Evolutionary conservation across 495 filamentous ascomycete species (phyloP).

Genomic region (Geoglossum glabrum): DNA sequence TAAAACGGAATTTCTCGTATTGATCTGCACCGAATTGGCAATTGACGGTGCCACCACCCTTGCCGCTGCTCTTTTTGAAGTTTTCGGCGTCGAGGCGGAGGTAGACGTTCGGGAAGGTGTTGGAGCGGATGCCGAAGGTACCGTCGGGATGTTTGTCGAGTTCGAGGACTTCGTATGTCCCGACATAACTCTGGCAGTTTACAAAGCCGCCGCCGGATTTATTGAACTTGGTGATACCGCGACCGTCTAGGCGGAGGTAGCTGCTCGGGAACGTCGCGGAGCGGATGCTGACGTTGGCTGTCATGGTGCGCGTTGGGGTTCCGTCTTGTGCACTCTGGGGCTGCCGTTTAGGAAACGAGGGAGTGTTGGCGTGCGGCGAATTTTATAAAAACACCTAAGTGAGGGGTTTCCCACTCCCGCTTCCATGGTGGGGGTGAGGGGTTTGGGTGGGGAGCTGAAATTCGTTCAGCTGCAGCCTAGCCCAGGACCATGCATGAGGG

Average conservation of each 20-base stretch:
- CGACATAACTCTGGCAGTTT: neutral
- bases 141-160: neutral
- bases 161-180: neutral
- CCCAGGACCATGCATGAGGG: too few relatives aligned
- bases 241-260: neutral
- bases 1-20: neutral
- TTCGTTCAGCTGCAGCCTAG: too few relatives aligned
- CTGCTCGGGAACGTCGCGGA: neutral
- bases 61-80: neutral
- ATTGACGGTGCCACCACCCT: neutral
- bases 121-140: neutral
- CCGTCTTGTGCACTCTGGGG: neutral
- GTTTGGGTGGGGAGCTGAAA: too few relatives aligned
- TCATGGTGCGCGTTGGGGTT: neutral
- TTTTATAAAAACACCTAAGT: too few relatives aligned
- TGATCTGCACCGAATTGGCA: neutral
- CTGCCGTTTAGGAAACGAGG: too few relatives aligned
- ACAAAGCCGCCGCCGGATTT: neutral
- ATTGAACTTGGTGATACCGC: neutral
- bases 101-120: neutral
- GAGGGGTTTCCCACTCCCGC: too few relatives aligned
- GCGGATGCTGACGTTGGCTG: neutral
- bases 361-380: too few relatives aligned
- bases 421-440: too few relatives aligned
- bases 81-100: neutral